Evolutionary conservation across 2,329 filamentous ascomycete species (phyloP).

Genomic region (Scedosporium aurantiacum): DNA sequence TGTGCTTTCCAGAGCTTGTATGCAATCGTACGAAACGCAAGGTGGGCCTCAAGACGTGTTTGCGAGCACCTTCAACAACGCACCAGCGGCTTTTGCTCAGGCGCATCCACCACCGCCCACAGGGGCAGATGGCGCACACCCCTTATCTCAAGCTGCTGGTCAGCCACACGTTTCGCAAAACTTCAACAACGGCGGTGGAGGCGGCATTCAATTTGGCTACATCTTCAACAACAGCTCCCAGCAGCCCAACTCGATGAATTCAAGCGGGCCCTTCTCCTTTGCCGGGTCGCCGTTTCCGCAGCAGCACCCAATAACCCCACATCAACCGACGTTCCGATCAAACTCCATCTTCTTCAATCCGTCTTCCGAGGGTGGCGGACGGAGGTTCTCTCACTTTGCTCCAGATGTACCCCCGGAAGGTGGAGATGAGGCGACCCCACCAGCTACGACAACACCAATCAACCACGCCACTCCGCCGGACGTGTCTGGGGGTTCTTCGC

Average conservation of each 20-base stretch:
- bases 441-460: conserved; percentile 3
- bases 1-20: conserved; percentile 74
- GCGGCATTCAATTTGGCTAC: conserved; percentile 8
- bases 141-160: conserved; percentile 20
- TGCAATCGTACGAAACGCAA: conserved; percentile 71
- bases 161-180: neutral
- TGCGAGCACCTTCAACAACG: conserved; percentile 23
- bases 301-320: conserved; percentile 22
- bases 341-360: conserved; percentile 57
- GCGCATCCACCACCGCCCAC: conserved; percentile 29
- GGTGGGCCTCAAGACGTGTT: conserved; percentile 24
- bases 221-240: conserved; percentile 36
- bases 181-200: neutral
- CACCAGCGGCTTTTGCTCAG: conserved; percentile 37
- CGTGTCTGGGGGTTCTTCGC: conserved; percentile 10
- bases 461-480: conserved; percentile 6
- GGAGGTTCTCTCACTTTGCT: conserved; percentile 53
- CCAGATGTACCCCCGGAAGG: conserved; percentile 32
- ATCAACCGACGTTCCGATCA: conserved; percentile 49
- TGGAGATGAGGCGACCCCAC: conserved; percentile 1
- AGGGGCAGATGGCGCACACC: conserved; percentile 21
- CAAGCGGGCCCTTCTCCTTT: conserved; percentile 22
- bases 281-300: conserved; percentile 32
- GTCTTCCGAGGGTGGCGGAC: conserved; percentile 40
- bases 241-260: conserved; percentile 1